A percentile compares a stretch with the other conserved stretches of the same genome.
phyloP scores from a whole-genome alignment of 139 green algal genomes.

The Zygnema circumcarinatum region DNA sequence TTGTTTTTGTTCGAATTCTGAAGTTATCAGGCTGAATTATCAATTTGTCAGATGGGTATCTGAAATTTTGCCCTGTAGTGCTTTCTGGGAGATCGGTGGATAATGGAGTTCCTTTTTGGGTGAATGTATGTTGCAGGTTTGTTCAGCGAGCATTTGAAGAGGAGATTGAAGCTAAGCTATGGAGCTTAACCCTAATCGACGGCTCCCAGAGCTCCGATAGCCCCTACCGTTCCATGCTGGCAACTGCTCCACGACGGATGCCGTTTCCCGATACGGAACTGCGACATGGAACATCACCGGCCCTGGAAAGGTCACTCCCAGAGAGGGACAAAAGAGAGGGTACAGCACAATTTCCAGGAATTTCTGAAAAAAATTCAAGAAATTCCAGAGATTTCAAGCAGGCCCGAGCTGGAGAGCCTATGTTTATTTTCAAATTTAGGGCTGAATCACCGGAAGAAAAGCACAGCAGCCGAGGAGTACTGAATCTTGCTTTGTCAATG shows the following conservation, averaged over 20 bases:
- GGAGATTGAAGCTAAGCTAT: neutral
- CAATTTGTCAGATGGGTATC: too few relatives aligned
- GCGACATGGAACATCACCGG: too few relatives aligned
- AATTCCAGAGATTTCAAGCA: too few relatives aligned
- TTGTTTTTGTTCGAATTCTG: too few relatives aligned
- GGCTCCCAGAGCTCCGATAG: neutral
- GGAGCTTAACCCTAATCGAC: neutral
- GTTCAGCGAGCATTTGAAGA: neutral
- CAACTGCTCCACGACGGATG: neutral
- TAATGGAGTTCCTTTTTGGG: too few relatives aligned
- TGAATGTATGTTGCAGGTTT: too few relatives aligned
- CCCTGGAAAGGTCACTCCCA: too few relatives aligned
- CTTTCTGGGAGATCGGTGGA: too few relatives aligned
- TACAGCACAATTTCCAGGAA: neutral
- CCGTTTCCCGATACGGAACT: neutral
- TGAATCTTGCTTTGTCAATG: neutral
- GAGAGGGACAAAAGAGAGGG: neutral
- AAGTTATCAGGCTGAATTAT: too few relatives aligned
- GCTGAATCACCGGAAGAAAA: neutral
- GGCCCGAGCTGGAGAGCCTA: neutral
- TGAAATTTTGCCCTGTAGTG: too few relatives aligned
- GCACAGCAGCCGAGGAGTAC: neutral
- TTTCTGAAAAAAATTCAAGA: neutral
- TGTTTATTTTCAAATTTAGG: neutral
- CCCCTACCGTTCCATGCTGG: neutral